Evolutionary conservation across 139 green algal species (phyloP).

Genomic region (Chlamydomonas incerta): DNA sequence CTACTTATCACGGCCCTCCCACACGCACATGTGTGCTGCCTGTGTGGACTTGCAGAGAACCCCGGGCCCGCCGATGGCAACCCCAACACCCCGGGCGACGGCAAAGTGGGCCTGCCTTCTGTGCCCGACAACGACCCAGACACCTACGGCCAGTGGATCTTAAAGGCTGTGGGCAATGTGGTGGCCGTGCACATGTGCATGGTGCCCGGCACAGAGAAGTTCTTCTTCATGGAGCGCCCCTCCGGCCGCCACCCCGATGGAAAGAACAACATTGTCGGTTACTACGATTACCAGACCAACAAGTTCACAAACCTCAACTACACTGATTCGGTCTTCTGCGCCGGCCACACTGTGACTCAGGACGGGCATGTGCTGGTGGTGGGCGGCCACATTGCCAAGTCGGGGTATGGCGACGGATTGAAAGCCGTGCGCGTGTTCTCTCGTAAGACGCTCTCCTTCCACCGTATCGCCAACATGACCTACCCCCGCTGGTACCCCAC

Average conservation of each 20-base stretch:
- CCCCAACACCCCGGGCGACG: background rate
- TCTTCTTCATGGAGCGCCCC: slow-evolving; percentile 55
- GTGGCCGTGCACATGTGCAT: slow-evolving; percentile 22
- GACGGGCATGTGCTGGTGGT: slow-evolving; percentile 46
- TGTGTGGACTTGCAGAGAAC: no score
- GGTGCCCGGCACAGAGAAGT: slow-evolving; percentile 43
- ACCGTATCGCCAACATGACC: slow-evolving; percentile 40
- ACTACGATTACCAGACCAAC: slow-evolving; percentile 22
- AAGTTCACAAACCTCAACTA: slow-evolving; percentile 40
- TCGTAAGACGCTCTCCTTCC: background rate
- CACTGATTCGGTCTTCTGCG: slow-evolving; percentile 43
- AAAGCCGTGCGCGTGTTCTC: slow-evolving; percentile 45
- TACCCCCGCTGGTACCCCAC: slow-evolving; percentile 50
- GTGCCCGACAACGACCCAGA: background rate
- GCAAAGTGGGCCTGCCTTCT: background rate
- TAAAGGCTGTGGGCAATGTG: slow-evolving; percentile 25
- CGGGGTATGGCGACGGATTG: slow-evolving; percentile 36
- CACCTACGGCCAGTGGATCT: background rate
- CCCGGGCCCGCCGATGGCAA: background rate
- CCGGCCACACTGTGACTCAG: slow-evolving; percentile 40
- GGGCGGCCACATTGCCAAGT: slow-evolving; percentile 49
- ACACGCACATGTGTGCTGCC: no score
- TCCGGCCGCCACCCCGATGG: slow-evolving; percentile 52
- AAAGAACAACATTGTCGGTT: slow-evolving; percentile 27
- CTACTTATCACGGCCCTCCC: no score